Evolutionary conservation across 495 filamentous ascomycete species (phyloP), one percentile per base, ranked within the genome.

Genomic region (Xylaria curta): DNA sequence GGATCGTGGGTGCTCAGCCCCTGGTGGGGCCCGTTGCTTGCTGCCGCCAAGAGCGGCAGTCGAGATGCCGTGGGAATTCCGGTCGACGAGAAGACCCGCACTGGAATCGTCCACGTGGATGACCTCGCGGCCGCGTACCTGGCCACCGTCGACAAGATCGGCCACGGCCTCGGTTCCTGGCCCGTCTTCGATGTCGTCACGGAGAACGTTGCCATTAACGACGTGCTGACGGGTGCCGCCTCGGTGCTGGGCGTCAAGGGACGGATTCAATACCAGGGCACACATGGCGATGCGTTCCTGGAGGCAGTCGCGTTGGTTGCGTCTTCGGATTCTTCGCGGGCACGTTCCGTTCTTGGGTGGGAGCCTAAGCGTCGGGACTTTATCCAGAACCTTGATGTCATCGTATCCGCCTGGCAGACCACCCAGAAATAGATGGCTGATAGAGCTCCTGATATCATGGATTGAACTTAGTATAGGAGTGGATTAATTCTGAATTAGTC

Each of bases 301-400:
- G 70, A 78, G 28, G 82, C 80, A 12, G 60, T 83, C 74, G 73
- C 68, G 19, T 73, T 75, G 9, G 77, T 65, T 49, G 51, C 75
- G 15, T 80, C 77, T 59, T 61, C 58, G 2, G 76, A 75, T 66
- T 74, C 74, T 1, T 76, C 74, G 36, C 72, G 81, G 24, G 83
- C 83, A 7, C 82, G 71, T 75, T 58, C 44, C 13, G 65, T 85
- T 1, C 72, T 85, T 46, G 83, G 78, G 21, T 85, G 83, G 83
- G 68, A 72, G 21, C 81, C 83, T 2, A 81, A 51, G 79, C 79
- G 76, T 26, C 12, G 58, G 44, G 73, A 74, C 4, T 71, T 77
- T 31, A 66, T 77, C 10, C 15, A 66, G 33, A 60, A 60, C n/a
- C 26, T 60, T 7, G 26, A 31, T 17, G 33, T 38, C 56, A 60